phyloP scores from a whole-genome alignment of 768 basidiomycete species.

The Xerocomus brunneocitrinus region DNA sequence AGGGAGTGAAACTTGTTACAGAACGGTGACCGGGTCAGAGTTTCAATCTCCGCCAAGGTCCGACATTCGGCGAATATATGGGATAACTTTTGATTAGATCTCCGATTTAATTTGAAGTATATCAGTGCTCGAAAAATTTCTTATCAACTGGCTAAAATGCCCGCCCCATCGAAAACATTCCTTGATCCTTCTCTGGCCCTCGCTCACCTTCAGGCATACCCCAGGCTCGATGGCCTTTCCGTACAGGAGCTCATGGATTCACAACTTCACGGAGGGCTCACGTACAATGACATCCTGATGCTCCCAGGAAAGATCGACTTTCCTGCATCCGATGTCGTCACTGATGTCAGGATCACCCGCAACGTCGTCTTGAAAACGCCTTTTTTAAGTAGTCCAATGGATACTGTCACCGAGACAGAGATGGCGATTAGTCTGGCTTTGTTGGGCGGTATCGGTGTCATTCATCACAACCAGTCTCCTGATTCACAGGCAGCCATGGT shows the following conservation, averaged over 20 bases:
- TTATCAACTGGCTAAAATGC: conserved; percentile 31
- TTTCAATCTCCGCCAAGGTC: too few relatives aligned
- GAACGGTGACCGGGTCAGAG: too few relatives aligned
- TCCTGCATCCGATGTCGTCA: conserved; percentile 69
- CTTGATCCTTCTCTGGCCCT: conserved; percentile 73
- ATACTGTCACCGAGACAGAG: conserved; percentile 94
- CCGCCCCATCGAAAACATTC: conserved; percentile 31
- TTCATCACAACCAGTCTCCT: conserved; percentile 90
- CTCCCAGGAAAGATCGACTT: conserved; percentile 97
- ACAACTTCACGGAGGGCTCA: conserved; percentile 80
- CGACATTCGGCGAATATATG: too few relatives aligned
- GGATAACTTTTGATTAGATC: not conserved
- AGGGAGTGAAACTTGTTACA: too few relatives aligned
- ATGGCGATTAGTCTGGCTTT: conserved; percentile 95
- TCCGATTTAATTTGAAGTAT: conserved; percentile 15
- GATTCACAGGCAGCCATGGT: conserved; percentile 94
- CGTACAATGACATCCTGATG: conserved; percentile 95
- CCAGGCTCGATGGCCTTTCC: conserved; percentile 75
- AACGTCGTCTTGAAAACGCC: conserved; percentile 92
- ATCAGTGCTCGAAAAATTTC: not conserved
- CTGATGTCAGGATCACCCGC: conserved; percentile 84
- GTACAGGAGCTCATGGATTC: conserved; percentile 86
- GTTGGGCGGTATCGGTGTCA: conserved; percentile 94
- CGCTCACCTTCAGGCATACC: conserved; percentile 69
- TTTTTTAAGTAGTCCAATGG: conserved; percentile 98